Evolutionary conservation across 305 asterid genomes (phyloP).

Genomic region (Solanum hybrid): DNA sequence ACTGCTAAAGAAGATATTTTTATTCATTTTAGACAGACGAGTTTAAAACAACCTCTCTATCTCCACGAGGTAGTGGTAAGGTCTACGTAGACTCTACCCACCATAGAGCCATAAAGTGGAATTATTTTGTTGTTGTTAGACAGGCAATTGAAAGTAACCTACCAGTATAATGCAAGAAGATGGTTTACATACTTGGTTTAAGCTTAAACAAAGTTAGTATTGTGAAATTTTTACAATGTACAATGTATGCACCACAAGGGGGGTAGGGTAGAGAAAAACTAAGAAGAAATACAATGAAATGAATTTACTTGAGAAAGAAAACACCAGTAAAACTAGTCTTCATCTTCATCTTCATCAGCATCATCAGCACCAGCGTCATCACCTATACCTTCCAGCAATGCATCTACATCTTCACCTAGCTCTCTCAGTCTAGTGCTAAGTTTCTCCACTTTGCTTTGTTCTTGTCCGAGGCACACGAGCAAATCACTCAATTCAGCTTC

Average conservation of each 20-base stretch:
- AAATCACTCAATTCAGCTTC: slow-evolving; percentile 80
- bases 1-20: not conserved
- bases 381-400: slow-evolving; percentile 63
- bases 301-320: not conserved
- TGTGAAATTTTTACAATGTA: slow-evolving; percentile 5
- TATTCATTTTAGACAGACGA: not conserved
- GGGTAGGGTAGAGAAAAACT: not conserved
- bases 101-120: not conserved
- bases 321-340: slow-evolving; percentile 9
- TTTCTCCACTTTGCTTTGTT: slow-evolving; percentile 87
- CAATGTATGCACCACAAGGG: not conserved
- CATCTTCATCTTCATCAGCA: slow-evolving; percentile 21
- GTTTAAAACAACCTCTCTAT: not conserved
- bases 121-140: not conserved
- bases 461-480: slow-evolving; percentile 96
- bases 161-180: not conserved
- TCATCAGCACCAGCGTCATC: slow-evolving; percentile 24
- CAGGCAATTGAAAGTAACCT: not conserved
- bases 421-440: slow-evolving; percentile 54
- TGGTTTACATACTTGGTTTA: not conserved
- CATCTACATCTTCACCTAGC: slow-evolving; percentile 73
- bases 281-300: not conserved
- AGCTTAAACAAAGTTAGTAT: not conserved
- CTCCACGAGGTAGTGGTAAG: not conserved
- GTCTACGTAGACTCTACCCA: not conserved